Conservation (phyloP, 176 grass and related monocot genomes). For the Musa schizocarpa region DNA sequence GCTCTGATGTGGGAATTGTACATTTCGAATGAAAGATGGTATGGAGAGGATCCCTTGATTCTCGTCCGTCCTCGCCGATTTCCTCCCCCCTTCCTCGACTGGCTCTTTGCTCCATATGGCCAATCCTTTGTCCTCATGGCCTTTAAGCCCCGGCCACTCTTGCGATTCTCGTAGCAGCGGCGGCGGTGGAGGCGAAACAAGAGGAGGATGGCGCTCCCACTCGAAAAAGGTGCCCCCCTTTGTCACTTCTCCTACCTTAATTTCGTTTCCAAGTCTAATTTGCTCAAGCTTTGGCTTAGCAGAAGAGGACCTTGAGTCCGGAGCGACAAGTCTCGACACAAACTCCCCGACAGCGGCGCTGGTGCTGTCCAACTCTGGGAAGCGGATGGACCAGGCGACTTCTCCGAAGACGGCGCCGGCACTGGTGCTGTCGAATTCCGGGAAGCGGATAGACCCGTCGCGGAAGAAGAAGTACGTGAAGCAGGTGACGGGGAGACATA, state of each 20-base stretch:
- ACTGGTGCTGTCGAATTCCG: slow-evolving; percentile 5
- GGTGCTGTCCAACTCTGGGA: background rate
- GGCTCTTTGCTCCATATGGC: background rate
- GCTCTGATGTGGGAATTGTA: background rate
- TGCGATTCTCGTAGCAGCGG: background rate
- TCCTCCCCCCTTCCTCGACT: slow-evolving; percentile 1
- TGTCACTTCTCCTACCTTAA: no score
- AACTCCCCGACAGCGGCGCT: background rate
- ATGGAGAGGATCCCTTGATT: background rate
- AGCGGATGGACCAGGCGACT: background rate
- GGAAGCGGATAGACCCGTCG: slow-evolving; percentile 9
- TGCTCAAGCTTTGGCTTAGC: background rate
- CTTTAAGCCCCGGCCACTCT: background rate
- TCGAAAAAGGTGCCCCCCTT: background rate
- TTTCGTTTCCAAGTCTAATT: background rate
- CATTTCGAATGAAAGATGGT: background rate
- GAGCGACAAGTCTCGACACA: no score
- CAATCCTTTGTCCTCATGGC: background rate
- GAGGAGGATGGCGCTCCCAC: background rate
- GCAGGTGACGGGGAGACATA: slow-evolving; percentile 3
- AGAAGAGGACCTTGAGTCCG: background rate
- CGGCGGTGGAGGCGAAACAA: background rate
- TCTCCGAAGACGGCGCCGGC: background rate
- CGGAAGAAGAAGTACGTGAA: slow-evolving; percentile 8
- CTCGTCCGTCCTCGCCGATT: background rate